phyloP scores from a whole-genome alignment of 2,329 filamentous ascomycete species.

The Verticillium dahliae region DNA sequence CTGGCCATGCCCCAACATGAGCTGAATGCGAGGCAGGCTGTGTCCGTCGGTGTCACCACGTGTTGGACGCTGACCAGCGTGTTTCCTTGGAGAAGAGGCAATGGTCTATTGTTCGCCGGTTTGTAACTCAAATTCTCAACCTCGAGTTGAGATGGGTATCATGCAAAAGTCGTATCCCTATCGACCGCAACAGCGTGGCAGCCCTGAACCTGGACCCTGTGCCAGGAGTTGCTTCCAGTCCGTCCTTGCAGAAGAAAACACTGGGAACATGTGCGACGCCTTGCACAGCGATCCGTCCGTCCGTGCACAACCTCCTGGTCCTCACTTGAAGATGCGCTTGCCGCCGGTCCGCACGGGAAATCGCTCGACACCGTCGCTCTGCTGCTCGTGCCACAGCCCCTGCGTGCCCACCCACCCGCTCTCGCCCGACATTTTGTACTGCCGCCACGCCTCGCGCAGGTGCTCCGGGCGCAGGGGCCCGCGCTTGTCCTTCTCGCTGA shows the following conservation, averaged over 20 bases:
- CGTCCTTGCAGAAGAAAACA: background rate
- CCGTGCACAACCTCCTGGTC: background rate
- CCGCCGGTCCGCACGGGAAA: constrained; percentile 49
- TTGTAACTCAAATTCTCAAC: constrained; percentile 2
- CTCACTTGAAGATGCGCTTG: constrained; percentile 45
- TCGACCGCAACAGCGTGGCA: background rate
- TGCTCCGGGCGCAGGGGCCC: constrained; percentile 68
- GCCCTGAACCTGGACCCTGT: background rate
- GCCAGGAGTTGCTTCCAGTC: background rate
- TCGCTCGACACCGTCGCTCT: constrained; percentile 51
- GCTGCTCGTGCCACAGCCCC: constrained; percentile 55
- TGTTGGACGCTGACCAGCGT: background rate
- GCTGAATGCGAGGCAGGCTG: background rate
- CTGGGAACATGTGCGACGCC: background rate
- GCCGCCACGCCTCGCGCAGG: constrained; percentile 63
- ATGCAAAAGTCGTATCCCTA: constrained; percentile 1
- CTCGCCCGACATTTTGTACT: constrained; percentile 58
- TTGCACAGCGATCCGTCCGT: background rate
- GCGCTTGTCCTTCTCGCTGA: constrained; percentile 29
- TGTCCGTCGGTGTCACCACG: background rate
- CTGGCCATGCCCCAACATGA: background rate
- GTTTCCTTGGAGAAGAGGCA: background rate
- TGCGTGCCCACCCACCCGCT: constrained; percentile 57
- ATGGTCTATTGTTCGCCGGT: background rate
- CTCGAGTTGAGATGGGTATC: constrained; percentile 8